Conservation (phyloP, 2,329 filamentous ascomycete genomes). For the Pestalotiopsis sp. region DNA sequence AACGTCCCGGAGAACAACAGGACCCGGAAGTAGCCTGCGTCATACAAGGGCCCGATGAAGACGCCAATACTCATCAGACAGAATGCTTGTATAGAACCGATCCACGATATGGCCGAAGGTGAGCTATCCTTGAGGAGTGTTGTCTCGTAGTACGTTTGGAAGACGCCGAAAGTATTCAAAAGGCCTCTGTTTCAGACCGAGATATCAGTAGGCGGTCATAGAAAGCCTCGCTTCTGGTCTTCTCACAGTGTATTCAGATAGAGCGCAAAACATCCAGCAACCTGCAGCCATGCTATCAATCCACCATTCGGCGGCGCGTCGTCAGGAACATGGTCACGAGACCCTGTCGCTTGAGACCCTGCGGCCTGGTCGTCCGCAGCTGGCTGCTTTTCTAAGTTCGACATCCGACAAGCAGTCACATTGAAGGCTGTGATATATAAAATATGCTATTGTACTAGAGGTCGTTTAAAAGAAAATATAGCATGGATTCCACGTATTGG, state of each 20-base stretch:
- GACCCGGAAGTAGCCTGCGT: conserved; percentile 29
- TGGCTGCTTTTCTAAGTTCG: background rate
- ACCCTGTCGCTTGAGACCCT: background rate
- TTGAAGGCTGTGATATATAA: background rate
- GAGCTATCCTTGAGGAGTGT: conserved; percentile 17
- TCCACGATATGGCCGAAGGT: conserved; percentile 28
- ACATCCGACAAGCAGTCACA: background rate
- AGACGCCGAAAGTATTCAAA: conserved; percentile 29
- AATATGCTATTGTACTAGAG: background rate
- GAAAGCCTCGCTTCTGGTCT: background rate
- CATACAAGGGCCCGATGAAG: conserved; percentile 31
- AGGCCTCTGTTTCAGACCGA: conserved; percentile 17
- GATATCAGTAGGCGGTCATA: background rate
- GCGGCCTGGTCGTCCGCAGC: background rate
- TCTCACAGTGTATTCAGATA: conserved; percentile 3
- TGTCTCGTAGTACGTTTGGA: conserved; percentile 30
- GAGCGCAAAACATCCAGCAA: conserved; percentile 16
- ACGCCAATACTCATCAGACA: conserved; percentile 29
- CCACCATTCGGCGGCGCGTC: conserved; percentile 21
- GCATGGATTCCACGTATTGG: background rate
- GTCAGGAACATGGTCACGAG: background rate
- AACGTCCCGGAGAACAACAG: conserved; percentile 24
- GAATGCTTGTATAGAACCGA: conserved; percentile 32
- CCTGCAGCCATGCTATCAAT: conserved; percentile 26
- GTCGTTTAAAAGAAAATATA: background rate